phyloP scores from a whole-genome alignment of 2,329 filamentous ascomycete genomes.

The Elsinoe batatas region DNA sequence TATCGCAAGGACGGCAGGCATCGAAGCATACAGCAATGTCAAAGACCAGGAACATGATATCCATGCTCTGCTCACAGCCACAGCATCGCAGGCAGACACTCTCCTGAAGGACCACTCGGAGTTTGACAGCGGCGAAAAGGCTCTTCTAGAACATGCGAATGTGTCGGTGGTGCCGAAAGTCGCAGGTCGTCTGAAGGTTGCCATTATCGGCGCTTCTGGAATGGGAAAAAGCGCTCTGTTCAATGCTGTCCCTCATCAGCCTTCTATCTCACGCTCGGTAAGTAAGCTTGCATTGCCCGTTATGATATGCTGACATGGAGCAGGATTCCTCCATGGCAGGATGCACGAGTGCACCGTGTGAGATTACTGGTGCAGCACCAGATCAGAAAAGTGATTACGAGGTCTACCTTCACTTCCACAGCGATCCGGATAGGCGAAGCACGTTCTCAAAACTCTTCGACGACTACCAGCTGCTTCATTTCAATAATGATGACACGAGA shows the following conservation, averaged over 20 bases:
- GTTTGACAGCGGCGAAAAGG: background rate
- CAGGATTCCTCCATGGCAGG: background rate
- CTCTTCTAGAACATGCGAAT: background rate
- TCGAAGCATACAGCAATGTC: background rate
- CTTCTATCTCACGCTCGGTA: background rate
- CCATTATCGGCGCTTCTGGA: background rate
- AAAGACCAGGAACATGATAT: background rate
- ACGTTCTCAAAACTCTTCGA: background rate
- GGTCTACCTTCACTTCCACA: background rate
- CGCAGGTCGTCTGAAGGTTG: background rate
- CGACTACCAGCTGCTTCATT: background rate
- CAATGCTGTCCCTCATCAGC: background rate
- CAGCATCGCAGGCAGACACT: background rate
- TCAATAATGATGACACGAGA: background rate
- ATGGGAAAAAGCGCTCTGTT: background rate
- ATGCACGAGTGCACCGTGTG: background rate
- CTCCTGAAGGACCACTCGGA: background rate
- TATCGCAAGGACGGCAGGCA: background rate
- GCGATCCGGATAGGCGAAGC: background rate
- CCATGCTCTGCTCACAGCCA: background rate
- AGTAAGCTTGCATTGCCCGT: background rate
- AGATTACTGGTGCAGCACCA: background rate
- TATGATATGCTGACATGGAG: background rate
- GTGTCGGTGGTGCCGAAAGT: background rate
- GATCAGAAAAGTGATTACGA: background rate